Percentiles rank a stretch among this genome's conserved stretches.
phyloP scores from a whole-genome alignment of 106 monocot genomes.

The Dendrobium huoshanense region DNA sequence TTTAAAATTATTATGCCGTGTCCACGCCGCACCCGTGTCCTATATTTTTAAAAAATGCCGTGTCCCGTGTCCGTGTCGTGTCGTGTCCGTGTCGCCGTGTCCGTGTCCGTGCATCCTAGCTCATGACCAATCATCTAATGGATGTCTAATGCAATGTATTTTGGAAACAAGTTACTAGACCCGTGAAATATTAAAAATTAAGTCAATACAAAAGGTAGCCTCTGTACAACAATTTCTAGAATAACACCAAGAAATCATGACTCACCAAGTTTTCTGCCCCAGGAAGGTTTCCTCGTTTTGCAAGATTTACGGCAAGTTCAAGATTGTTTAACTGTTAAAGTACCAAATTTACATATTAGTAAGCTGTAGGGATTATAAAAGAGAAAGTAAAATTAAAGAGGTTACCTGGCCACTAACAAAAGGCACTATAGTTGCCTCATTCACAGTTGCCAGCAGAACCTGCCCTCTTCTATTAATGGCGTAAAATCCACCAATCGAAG shows the following conservation, averaged over 20 bases:
- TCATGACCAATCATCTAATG: background rate
- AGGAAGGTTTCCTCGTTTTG: conserved; percentile 94
- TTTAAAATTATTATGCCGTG: no score
- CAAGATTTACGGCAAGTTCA: conserved; percentile 96
- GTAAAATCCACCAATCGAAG: conserved; percentile 82
- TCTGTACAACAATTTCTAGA: background rate
- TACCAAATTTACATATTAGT: conserved; percentile 7
- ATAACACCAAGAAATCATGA: background rate
- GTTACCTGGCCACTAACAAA: conserved; percentile 94
- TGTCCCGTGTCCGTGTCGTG: no score
- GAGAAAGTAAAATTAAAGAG: background rate
- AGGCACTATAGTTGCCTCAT: conserved; percentile 91
- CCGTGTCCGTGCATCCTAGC: no score
- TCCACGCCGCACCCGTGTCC: no score
- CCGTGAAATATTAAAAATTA: background rate
- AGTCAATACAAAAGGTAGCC: background rate
- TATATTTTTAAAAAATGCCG: no score
- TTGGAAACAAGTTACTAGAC: background rate
- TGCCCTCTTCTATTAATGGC: conserved; percentile 92
- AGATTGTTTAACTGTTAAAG: conserved; percentile 83
- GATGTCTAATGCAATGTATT: background rate
- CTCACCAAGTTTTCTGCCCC: conserved; percentile 96
- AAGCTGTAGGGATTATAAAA: background rate
- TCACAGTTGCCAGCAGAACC: conserved; percentile 91
- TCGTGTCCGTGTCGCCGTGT: no score